These are phyloP conservation scores for Gomphus sp. DNA, from an alignment of 1,284 basidiomycete genomes.

Conservation along the genomic window DNA sequence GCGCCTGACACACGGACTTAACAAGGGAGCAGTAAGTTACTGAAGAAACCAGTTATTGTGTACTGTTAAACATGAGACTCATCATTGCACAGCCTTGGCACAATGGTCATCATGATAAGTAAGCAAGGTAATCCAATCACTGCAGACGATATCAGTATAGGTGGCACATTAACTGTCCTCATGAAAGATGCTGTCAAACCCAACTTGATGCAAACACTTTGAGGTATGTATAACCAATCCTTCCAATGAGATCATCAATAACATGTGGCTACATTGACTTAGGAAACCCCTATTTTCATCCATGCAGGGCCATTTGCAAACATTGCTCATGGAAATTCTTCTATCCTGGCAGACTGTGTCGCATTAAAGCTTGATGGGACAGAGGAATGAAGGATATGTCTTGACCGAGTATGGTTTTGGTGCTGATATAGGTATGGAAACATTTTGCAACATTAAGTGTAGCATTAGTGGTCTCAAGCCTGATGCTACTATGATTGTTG, in stretches of 20 bases:
- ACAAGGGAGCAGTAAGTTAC: too few relatives aligned
- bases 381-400: constrained; percentile 90
- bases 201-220: constrained; percentile 96
- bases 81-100: constrained; percentile 46
- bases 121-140: constrained; percentile 90
- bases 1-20: too few relatives aligned
- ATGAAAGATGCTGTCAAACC: constrained; percentile 99
- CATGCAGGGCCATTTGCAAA: constrained; percentile 99
- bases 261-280: constrained; percentile 3
- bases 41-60: constrained; percentile 3
- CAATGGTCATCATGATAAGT: constrained; percentile 96
- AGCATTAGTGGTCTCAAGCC: constrained; percentile 88
- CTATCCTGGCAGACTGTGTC: constrained; percentile 92
- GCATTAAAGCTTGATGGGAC: constrained; percentile 95
- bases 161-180: constrained; percentile 92
- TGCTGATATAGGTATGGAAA: constrained; percentile 98
- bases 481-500: constrained; percentile 91
- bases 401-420: constrained; percentile 98
- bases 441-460: constrained; percentile 99
- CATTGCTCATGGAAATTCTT: constrained; percentile 98
- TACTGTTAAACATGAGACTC: constrained; percentile 14
- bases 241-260: not conserved
- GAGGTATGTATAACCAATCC: constrained; percentile 39
- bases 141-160: constrained; percentile 94
- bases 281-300: constrained; percentile 97